Evolutionary conservation across 129 eudicot species (phyloP), one percentile per base, ranked within the genome.

Genomic region (Pulicaria dysenterica): DNA sequence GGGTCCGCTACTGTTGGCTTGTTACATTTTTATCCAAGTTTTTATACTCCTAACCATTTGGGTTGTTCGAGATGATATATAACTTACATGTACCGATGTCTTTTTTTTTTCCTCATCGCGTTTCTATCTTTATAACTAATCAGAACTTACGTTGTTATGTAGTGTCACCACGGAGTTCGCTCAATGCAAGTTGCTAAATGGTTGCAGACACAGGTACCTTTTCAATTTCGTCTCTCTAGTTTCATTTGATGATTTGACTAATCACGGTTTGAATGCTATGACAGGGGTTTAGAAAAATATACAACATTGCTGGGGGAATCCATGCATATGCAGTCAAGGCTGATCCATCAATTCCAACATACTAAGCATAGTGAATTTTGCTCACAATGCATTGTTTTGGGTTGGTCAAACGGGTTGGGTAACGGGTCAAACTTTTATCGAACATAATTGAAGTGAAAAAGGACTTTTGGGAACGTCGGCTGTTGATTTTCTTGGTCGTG

Each of bases 161-260:
- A 95, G 99, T 95, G 99, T 85, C 99, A 95, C 75, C 97, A 95
- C 51, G 97, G 97, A 58, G 41, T 88, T 88, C 91, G 99, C 65
- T 95, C 99, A 14, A 63, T 90, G 77, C 99, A 95, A 81, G 97
- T 90, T 40, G 97, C 99, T 40, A 92, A 86, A 72, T 95, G 99
- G 99, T 85, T 95, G 94, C 97, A 95, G 83, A 84, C 91, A 62
- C 99, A 95, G 96, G 97, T 95, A 71, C 7, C 61, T 8, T 63
- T 46, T 31, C 37, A 42, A 42, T 19, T 44, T 6, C 7, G 11
- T 13, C 9, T 2, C 50, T 46, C 1, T 55, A 12, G 37, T 55
- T 55, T 16, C 3, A 12, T 8, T 6, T 14, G 31, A 55, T 2
- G 17, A 37, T 55, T 53, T 14, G 1, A 45, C 11, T 63, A 43